Evolutionary conservation across 352 stramenopile genomes (phyloP).

Genomic region (Phytopythium montanum): DNA sequence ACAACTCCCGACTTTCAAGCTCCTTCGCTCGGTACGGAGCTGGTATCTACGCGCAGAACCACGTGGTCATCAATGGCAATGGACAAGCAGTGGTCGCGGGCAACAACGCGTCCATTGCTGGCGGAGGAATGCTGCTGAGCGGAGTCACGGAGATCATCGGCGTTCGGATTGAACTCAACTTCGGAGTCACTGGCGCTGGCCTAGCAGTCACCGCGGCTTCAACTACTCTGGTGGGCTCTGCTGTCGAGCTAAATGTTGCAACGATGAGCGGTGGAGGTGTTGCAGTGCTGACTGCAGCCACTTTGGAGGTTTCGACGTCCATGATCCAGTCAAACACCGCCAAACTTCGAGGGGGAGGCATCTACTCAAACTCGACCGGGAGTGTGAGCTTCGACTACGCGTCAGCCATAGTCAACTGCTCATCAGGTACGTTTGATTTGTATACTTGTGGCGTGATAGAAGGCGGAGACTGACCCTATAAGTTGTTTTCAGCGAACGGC

Average conservation of each 20-base stretch:
- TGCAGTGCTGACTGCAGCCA: conserved; percentile 24
- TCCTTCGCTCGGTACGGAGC: conserved; percentile 23
- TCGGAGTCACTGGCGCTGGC: conserved; percentile 25
- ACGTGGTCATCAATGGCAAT: conserved; percentile 15
- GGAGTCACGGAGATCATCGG: conserved; percentile 7
- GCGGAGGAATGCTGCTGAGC: conserved; percentile 19
- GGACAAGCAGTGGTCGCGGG: conserved; percentile 10
- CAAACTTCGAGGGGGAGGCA: conserved; percentile 29
- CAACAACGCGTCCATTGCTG: conserved; percentile 20
- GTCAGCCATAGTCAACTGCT: conserved; percentile 27
- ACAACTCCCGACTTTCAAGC: conserved; percentile 8
- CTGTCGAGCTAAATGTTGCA: conserved; percentile 29
- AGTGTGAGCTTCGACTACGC: conserved; percentile 19
- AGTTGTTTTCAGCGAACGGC: conserved; percentile 15
- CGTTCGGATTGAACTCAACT: conserved; percentile 24
- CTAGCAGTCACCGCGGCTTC: conserved; percentile 20
- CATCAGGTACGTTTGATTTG: conserved; percentile 24
- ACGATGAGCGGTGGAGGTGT: conserved; percentile 39
- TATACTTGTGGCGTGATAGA: neutral
- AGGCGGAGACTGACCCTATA: neutral
- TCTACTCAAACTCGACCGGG: conserved; percentile 37
- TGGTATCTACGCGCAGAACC: conserved; percentile 25
- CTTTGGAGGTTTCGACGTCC: conserved; percentile 13
- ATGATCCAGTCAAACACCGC: conserved; percentile 26
- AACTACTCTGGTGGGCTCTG: conserved; percentile 10